phyloP scores from a whole-genome alignment of 2,329 filamentous ascomycete species.

The Harringtonia aguacate region DNA sequence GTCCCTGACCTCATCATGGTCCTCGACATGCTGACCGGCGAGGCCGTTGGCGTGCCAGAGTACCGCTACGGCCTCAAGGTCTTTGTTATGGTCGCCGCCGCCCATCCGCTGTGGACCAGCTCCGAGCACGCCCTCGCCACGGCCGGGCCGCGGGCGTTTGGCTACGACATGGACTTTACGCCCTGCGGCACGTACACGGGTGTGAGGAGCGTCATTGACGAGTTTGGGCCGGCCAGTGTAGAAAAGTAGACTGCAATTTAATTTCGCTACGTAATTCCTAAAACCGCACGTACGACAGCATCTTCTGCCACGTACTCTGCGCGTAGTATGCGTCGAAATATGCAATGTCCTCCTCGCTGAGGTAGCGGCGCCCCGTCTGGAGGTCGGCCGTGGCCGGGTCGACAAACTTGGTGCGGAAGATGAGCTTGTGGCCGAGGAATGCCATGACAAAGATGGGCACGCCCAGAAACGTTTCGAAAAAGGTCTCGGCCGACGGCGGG shows the following conservation, averaged over 20 bases:
- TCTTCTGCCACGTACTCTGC: not conserved
- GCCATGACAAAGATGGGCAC: not conserved
- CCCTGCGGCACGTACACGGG: conserved; percentile 37
- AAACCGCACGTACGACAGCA: not conserved
- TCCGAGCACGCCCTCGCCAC: conserved; percentile 35
- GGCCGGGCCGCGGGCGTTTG: conserved; percentile 28
- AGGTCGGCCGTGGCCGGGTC: not conserved
- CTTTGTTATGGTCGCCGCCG: conserved; percentile 41
- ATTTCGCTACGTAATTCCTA: no score
- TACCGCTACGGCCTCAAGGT: conserved; percentile 42
- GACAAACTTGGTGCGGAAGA: not conserved
- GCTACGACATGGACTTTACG: conserved; percentile 35
- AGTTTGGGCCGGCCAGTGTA: conserved; percentile 10
- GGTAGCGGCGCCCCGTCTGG: not conserved
- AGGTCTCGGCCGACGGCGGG: not conserved
- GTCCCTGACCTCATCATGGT: conserved; percentile 39
- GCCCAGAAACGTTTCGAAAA: conserved; percentile 1
- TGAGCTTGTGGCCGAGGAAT: not conserved
- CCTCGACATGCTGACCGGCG: conserved; percentile 35
- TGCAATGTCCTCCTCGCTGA: not conserved
- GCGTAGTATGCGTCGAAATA: not conserved
- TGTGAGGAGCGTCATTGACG: conserved; percentile 32
- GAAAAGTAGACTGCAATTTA: no score
- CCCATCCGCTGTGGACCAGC: conserved; percentile 41
- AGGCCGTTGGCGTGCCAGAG: conserved; percentile 40